Conservation (phyloP, 257 asterid genomes). For the Lycium ferocissimum region DNA sequence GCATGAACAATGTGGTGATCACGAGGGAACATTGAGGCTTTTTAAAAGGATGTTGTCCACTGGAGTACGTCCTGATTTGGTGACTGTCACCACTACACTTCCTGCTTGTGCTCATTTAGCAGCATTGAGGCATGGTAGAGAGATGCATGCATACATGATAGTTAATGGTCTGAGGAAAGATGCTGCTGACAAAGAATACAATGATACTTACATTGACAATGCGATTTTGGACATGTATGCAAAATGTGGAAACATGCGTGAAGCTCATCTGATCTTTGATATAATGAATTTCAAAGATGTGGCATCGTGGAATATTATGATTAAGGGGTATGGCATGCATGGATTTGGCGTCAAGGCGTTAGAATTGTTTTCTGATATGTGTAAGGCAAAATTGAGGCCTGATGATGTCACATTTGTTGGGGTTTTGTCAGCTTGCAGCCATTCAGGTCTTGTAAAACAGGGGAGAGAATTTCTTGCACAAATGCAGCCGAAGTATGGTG, state of each 20-base stretch:
- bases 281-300: slow-evolving; percentile 57
- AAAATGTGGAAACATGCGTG: slow-evolving; percentile 82
- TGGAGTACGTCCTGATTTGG: slow-evolving; percentile 68
- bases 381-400: slow-evolving; percentile 60
- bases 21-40: slow-evolving; percentile 63
- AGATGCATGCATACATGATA: slow-evolving; percentile 70
- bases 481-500: slow-evolving; percentile 62
- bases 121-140: slow-evolving; percentile 76
- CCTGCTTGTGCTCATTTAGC: slow-evolving; percentile 77
- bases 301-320: slow-evolving; percentile 92
- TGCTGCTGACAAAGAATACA: slow-evolving; percentile 28
- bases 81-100: slow-evolving; percentile 70
- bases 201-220: slow-evolving; percentile 52
- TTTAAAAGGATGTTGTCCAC: slow-evolving; percentile 61
- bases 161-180: slow-evolving; percentile 48
- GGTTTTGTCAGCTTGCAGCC: slow-evolving; percentile 83
- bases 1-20: slow-evolving; percentile 76
- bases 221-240: slow-evolving; percentile 92
- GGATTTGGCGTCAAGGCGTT: slow-evolving; percentile 77
- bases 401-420: slow-evolving; percentile 80
- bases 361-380: slow-evolving; percentile 62
- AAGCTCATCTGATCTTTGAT: slow-evolving; percentile 65
- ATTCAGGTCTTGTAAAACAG: slow-evolving; percentile 64
- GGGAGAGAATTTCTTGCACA: slow-evolving; percentile 64
- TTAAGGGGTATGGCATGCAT: slow-evolving; percentile 84